A percentile compares a stretch with the other conserved stretches of the same genome.
Evolutionary conservation across 108 stramenopile genomes (phyloP).

Genomic region (Nannochloropsis gaditana): DNA sequence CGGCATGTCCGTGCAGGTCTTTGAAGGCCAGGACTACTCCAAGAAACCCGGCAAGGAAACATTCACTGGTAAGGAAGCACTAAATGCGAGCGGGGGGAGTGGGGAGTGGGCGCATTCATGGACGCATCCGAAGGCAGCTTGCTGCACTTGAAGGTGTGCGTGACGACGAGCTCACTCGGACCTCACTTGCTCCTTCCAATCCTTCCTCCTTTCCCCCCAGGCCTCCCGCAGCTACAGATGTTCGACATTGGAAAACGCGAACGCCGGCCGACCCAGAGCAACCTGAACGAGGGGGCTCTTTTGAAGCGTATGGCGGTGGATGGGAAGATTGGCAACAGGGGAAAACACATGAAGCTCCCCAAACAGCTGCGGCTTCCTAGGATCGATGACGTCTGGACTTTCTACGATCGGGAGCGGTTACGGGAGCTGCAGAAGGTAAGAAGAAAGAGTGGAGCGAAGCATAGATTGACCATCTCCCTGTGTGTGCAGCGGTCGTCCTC

Average conservation of each 20-base stretch:
- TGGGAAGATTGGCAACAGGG: background rate
- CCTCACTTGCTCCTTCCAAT: background rate
- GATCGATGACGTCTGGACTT: constrained; percentile 89
- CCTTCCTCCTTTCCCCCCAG: constrained; percentile 5
- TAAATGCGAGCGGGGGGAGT: too few relatives aligned
- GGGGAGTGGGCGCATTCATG: too few relatives aligned
- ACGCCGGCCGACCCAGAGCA: constrained; percentile 63
- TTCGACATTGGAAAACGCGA: constrained; percentile 89
- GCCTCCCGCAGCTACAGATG: constrained; percentile 50
- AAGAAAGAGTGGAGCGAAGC: constrained; percentile 32
- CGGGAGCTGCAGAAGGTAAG: constrained; percentile 47
- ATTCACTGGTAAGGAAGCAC: background rate
- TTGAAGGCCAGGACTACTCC: constrained; percentile 94
- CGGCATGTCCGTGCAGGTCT: constrained; percentile 68
- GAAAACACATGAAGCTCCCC: constrained; percentile 63
- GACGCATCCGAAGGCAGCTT: too few relatives aligned
- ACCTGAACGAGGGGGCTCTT: background rate
- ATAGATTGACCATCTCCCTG: background rate
- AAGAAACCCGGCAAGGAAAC: constrained; percentile 6
- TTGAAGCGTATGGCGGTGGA: background rate
- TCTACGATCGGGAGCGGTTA: constrained; percentile 72
- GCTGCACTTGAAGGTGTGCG: too few relatives aligned
- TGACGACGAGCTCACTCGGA: too few relatives aligned
- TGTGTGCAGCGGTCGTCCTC: background rate
- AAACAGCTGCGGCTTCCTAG: constrained; percentile 75